Conservation (phyloP, 78 protist genomes). For the Polysphondylium violaceum region DNA sequence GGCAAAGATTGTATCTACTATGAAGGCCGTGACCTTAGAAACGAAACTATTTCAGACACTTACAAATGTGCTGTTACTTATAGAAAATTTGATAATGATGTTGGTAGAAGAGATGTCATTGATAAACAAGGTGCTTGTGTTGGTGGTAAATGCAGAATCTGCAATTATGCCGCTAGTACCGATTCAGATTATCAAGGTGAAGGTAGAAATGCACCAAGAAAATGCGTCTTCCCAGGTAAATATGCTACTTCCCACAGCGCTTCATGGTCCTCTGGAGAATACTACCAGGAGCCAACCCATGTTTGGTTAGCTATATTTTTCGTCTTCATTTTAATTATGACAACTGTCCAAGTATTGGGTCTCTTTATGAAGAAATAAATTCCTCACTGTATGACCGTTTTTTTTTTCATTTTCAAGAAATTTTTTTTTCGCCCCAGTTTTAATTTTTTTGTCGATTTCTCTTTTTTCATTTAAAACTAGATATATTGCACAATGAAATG, state of each 20-base stretch:
- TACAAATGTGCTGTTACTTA: constrained; percentile 35
- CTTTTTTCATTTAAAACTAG: too few relatives aligned
- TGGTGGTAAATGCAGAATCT: constrained; percentile 25
- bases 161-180: constrained; percentile 8
- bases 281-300: constrained; percentile 10
- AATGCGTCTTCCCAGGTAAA: constrained; percentile 67
- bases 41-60: not conserved
- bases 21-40: not conserved
- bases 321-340: too few relatives aligned
- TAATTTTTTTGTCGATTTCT: too few relatives aligned
- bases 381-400: too few relatives aligned
- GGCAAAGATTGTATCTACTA: constrained; percentile 1
- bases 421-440: too few relatives aligned
- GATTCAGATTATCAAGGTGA: not conserved
- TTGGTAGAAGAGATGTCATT: not conserved
- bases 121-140: constrained; percentile 4
- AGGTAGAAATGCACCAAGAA: constrained; percentile 15
- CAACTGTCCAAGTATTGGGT: too few relatives aligned
- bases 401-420: too few relatives aligned
- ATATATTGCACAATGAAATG: too few relatives aligned
- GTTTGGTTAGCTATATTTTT: constrained; percentile 64
- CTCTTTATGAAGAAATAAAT: too few relatives aligned
- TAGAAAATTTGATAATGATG: not conserved
- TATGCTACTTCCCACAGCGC: constrained; percentile 25
- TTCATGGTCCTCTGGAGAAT: constrained; percentile 13